These are phyloP conservation scores for Alternaria sp. DNA, from an alignment of 2,329 filamentous ascomycete genomes.

Conservation along the genomic window DNA sequence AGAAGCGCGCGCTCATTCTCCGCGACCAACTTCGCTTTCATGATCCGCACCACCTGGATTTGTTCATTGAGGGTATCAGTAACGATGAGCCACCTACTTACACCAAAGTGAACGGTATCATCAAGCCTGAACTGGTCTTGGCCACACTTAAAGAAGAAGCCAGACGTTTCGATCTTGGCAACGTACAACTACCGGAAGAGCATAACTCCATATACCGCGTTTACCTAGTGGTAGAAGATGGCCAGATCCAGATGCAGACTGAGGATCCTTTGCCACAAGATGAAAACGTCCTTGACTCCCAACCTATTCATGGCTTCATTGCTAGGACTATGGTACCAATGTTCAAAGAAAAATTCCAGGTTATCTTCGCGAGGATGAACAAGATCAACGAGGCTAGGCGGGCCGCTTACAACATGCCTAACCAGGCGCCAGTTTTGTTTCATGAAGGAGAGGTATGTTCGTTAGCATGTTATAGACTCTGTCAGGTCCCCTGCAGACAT, in stretches of 20 bases:
- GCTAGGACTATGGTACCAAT: conserved; percentile 31
- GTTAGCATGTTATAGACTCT: background rate
- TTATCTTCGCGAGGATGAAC: conserved; percentile 28
- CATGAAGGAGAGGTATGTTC: conserved; percentile 37
- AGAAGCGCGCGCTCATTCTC: conserved; percentile 40
- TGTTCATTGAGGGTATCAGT: conserved; percentile 36
- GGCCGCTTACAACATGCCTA: conserved; percentile 29
- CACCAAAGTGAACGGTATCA: conserved; percentile 27
- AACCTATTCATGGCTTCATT: conserved; percentile 37
- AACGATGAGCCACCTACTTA: conserved; percentile 44
- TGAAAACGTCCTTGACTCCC: conserved; percentile 24
- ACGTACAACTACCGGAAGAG: conserved; percentile 35
- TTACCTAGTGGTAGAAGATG: conserved; percentile 30
- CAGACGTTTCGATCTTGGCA: conserved; percentile 40
- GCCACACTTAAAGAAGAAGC: conserved; percentile 35
- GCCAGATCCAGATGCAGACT: conserved; percentile 30
- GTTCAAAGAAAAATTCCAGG: conserved; percentile 40
- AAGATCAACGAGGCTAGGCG: conserved; percentile 37
- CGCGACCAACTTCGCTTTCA: conserved; percentile 40
- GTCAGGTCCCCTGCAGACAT: background rate
- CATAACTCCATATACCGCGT: conserved; percentile 21
- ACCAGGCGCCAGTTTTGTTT: conserved; percentile 20
- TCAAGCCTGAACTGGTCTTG: conserved; percentile 31
- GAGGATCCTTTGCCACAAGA: conserved; percentile 28
- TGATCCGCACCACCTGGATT: conserved; percentile 36